Conservation (phyloP, 805 yeast genomes). For the Monosporozyma servazzii region DNA sequence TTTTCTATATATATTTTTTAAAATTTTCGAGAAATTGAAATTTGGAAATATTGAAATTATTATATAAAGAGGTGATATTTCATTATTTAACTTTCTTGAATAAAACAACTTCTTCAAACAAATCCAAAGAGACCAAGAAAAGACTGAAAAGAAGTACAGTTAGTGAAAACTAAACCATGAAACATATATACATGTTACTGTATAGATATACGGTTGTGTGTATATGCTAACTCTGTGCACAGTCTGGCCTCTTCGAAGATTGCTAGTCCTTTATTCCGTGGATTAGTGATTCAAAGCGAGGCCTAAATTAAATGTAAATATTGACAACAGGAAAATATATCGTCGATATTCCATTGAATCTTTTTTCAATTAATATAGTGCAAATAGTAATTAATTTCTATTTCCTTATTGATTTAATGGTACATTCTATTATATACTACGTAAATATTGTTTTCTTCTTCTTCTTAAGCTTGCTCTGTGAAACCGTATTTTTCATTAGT, state of each 20-base stretch:
- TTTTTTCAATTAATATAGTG: slow-evolving; percentile 8
- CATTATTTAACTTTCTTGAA: background rate
- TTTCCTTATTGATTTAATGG: slow-evolving; percentile 16
- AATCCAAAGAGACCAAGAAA: too few relatives aligned
- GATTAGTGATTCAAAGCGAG: slow-evolving; percentile 40
- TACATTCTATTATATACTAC: slow-evolving; percentile 11
- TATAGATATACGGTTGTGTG: background rate
- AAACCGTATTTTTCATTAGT: slow-evolving; percentile 9
- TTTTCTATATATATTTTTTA: background rate
- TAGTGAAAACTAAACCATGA: background rate
- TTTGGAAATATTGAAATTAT: too few relatives aligned
- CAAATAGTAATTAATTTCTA: slow-evolving; percentile 7
- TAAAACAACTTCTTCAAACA: background rate
- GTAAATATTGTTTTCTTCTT: background rate
- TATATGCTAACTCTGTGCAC: background rate
- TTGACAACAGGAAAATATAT: slow-evolving; percentile 2
- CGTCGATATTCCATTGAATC: slow-evolving; percentile 17
- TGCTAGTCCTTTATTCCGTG: slow-evolving; percentile 31
- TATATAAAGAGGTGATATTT: background rate
- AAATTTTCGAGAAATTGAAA: too few relatives aligned
- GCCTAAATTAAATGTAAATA: slow-evolving; percentile 29
- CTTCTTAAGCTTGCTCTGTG: slow-evolving; percentile 8
- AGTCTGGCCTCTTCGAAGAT: slow-evolving; percentile 39
- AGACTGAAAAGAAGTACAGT: background rate
- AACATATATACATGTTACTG: background rate